Conservation (phyloP, 305 asterid genomes). For the Euphrasia arctica region DNA sequence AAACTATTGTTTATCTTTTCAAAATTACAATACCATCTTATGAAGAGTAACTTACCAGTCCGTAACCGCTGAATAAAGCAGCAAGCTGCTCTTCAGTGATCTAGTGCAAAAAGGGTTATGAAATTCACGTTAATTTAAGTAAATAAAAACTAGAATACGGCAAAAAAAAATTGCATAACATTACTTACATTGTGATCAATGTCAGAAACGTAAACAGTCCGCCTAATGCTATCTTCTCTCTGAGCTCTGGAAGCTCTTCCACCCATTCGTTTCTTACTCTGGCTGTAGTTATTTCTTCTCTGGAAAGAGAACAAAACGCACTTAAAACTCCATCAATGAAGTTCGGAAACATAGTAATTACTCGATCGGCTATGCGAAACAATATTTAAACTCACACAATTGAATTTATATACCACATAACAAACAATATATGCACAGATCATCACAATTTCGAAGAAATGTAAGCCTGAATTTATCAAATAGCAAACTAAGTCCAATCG, state of each 20-base stretch:
- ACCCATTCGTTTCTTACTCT: conserved; percentile 60
- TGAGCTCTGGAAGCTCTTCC: conserved; percentile 79
- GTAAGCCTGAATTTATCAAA: background rate
- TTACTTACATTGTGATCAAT: conserved; percentile 71
- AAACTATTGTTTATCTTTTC: background rate
- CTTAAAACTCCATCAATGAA: background rate
- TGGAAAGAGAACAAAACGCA: conserved; percentile 23
- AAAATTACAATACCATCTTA: background rate
- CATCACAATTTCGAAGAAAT: background rate
- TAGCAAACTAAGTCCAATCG: background rate
- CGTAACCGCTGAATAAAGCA: conserved; percentile 69
- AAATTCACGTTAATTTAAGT: conserved; percentile 25
- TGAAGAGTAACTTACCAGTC: conserved; percentile 57
- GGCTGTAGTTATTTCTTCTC: conserved; percentile 65
- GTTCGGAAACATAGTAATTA: background rate
- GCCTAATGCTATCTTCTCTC: conserved; percentile 78
- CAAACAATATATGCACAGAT: background rate
- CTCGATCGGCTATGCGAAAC: background rate
- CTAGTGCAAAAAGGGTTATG: conserved; percentile 31
- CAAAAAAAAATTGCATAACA: conserved; percentile 5
- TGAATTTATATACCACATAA: background rate
- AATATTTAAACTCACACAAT: background rate
- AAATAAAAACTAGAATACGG: conserved; percentile 1
- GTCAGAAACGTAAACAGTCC: conserved; percentile 91
- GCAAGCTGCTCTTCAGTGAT: conserved; percentile 93